Evolutionary conservation across 176 grass and related monocot species (phyloP), one percentile per base, ranked within the genome.

Genomic region (Oryza australiensis): DNA sequence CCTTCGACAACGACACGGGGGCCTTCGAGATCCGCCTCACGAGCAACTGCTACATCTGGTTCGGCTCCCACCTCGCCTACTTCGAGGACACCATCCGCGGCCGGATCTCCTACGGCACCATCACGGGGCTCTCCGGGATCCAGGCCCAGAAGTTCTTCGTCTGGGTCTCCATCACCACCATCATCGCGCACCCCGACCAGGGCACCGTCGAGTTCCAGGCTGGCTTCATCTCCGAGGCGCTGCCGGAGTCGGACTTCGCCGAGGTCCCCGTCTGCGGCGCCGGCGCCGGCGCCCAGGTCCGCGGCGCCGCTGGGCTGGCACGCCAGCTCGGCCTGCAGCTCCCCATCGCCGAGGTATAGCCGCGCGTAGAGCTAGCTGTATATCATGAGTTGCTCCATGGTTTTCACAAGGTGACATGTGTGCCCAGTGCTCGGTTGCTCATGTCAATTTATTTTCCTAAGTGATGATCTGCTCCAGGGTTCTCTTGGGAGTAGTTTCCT

Each of bases 141-240:
- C 81, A 93, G 82, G 92, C 84, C 20, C 87, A 91, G 90, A 94
- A 94, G 86, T 7, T 93, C 70, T 93, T 98, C 81, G 8, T 93
- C 33, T 98, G 95, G 95, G 74, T 94, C 40, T 74, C 76, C n/a
- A 63, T 98, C 79, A 79, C 71, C 13, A 82, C 75, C 64, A 93
- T 93, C 77, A 55, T 91, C 15, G 88, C 86, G 26, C 86, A 86
- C 86, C 84, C 80, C 3, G 78, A 81, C 15, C 20, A 83, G 32
- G 82, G 82, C 68, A 91, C 34, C 62, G 80, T 94, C 23, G 86
- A 91, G 86, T 93, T 98, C 88, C 49, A 83, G 49, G 78, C 64
- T 1, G 90, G 87, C 0, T 81, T 86, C 86, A 4, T 94, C 68
- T 89, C 92, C 8, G 84, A 92, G 51, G 65, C 60, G 28, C 87